These are phyloP conservation scores for Alternaria dauci DNA, from an alignment of 2,329 filamentous ascomycete species.

Conservation along the genomic window DNA sequence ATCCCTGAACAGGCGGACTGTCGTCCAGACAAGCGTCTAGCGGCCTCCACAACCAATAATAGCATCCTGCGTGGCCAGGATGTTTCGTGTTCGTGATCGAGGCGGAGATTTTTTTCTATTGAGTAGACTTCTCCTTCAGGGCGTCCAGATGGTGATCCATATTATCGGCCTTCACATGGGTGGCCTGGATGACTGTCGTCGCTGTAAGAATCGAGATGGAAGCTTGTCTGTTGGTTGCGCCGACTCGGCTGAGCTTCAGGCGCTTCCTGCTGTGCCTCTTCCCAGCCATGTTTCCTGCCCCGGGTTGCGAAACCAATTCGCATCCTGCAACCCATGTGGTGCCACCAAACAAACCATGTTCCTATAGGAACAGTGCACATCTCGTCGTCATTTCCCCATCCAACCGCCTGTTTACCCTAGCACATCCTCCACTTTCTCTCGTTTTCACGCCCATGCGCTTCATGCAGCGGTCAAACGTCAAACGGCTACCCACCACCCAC, in stretches of 20 bases:
- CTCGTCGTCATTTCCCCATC: constrained; percentile 20
- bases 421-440: constrained; percentile 10
- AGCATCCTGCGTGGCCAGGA: constrained; percentile 13
- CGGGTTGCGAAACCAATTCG: constrained; percentile 6
- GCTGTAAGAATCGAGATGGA: neutral
- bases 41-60: constrained; percentile 24
- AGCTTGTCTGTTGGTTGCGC: neutral
- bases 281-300: constrained; percentile 5
- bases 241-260: neutral
- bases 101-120: constrained; percentile 23
- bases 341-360: constrained; percentile 20
- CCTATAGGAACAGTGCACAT: constrained; percentile 26
- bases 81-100: constrained; percentile 12
- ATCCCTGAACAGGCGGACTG: neutral
- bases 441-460: constrained; percentile 3
- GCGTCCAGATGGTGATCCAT: constrained; percentile 5
- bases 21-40: constrained; percentile 11
- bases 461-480: constrained; percentile 11
- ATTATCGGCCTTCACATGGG: neutral
- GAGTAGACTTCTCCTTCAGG: neutral
- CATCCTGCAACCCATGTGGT: constrained; percentile 15
- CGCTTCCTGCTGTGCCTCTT: neutral
- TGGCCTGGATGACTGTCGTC: neutral
- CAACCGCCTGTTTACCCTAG: neutral
- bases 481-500: constrained; percentile 11